phyloP scores from a whole-genome alignment of 352 stramenopile species.

The Phytophthora crassamura region DNA sequence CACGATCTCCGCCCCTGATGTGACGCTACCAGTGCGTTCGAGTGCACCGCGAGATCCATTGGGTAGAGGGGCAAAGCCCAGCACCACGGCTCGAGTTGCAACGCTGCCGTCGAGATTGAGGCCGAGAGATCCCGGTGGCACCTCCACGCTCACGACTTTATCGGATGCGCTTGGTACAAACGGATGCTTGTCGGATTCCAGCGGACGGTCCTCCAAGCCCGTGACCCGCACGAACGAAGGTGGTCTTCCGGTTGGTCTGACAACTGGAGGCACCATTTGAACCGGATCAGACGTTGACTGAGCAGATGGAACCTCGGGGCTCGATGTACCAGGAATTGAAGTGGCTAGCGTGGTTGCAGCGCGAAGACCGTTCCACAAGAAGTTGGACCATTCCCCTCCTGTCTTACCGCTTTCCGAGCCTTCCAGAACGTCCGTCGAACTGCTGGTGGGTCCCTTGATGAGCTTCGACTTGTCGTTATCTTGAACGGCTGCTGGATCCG shows the following conservation, averaged over 20 bases:
- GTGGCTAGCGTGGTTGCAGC: conserved; percentile 15
- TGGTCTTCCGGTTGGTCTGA: conserved; percentile 3
- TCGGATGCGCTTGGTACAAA: conserved; percentile 23
- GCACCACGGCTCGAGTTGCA: conserved; percentile 50
- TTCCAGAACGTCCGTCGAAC: conserved; percentile 19
- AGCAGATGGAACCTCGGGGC: not conserved
- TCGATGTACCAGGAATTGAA: not conserved
- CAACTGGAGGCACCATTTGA: not conserved
- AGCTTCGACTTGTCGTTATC: conserved; percentile 30
- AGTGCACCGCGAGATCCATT: conserved; percentile 56
- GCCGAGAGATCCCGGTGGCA: conserved; percentile 58
- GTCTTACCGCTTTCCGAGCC: conserved; percentile 13
- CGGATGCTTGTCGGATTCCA: conserved; percentile 5
- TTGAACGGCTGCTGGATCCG: not conserved
- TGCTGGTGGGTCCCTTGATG: conserved; percentile 18
- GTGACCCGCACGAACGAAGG: conserved; percentile 39
- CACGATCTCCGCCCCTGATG: conserved; percentile 54
- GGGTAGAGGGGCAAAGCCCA: conserved; percentile 65
- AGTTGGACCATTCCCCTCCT: conserved; percentile 16
- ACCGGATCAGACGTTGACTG: not conserved
- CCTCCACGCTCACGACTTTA: conserved; percentile 53
- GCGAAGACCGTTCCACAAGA: conserved; percentile 18
- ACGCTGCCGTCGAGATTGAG: conserved; percentile 57
- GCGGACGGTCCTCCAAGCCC: conserved; percentile 25
- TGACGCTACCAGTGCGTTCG: conserved; percentile 51